phyloP scores from a whole-genome alignment of 2,329 filamentous ascomycete genomes.

The Magnaporthiopsis incrustans region DNA sequence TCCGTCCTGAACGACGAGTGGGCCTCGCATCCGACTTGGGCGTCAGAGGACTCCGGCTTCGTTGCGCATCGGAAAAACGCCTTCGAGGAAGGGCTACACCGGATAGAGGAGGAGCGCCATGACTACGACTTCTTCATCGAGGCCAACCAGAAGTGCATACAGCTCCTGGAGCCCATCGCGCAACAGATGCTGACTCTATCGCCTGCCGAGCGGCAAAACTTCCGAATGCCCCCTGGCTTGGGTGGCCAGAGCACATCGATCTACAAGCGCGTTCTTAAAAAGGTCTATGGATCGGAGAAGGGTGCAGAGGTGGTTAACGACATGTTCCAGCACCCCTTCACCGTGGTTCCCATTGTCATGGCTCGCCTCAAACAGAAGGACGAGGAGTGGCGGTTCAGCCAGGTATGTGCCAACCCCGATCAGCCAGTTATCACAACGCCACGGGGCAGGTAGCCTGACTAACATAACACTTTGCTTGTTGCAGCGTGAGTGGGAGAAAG shows the following conservation, averaged over 20 bases:
- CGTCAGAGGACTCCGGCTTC: conserved; percentile 94
- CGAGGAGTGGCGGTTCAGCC: conserved; percentile 95
- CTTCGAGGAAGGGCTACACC: conserved; percentile 87
- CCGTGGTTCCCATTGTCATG: conserved; percentile 81
- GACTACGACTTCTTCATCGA: conserved; percentile 99
- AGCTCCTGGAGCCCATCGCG: conserved; percentile 88
- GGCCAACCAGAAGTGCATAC: conserved; percentile 87
- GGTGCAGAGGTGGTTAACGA: conserved; percentile 81
- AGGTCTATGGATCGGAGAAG: conserved; percentile 82
- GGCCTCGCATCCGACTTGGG: conserved; percentile 98
- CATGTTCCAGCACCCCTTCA: conserved; percentile 75
- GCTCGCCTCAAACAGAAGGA: conserved; percentile 90
- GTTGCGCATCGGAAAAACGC: conserved; percentile 96
- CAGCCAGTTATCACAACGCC: not conserved
- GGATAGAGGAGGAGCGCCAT: conserved; percentile 95
- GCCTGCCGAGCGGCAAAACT: conserved; percentile 61
- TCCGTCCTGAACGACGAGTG: conserved; percentile 94
- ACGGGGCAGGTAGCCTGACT: not conserved
- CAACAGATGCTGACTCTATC: conserved; percentile 81
- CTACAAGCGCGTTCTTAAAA: conserved; percentile 94
- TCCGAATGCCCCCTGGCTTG: conserved; percentile 73
- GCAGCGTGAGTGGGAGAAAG: conserved; percentile 94
- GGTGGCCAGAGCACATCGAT: conserved; percentile 94
- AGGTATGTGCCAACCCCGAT: conserved; percentile 29
- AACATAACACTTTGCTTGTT: not conserved